Evolutionary conservation across 208 protist genomes (phyloP).

Genomic region (Vickermania ingenoplastis): DNA sequence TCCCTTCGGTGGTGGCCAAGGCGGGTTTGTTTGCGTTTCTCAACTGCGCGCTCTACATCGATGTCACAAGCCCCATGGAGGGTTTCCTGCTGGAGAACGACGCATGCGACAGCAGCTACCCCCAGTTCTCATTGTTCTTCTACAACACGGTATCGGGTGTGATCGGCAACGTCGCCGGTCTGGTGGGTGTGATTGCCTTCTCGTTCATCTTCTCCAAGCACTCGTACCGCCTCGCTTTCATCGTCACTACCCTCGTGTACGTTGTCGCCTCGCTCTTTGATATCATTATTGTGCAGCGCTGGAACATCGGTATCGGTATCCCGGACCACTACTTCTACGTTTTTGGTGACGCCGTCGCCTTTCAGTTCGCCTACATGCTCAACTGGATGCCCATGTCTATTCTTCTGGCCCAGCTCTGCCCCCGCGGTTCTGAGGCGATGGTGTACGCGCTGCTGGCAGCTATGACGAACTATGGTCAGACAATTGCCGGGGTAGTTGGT

Average conservation of each 20-base stretch:
- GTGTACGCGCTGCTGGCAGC: slow-evolving; percentile 40
- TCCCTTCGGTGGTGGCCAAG: slow-evolving; percentile 43
- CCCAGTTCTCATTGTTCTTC: slow-evolving; percentile 45
- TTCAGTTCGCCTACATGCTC: slow-evolving; percentile 27
- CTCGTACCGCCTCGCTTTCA: slow-evolving; percentile 25
- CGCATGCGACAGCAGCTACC: slow-evolving; percentile 22
- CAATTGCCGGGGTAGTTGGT: slow-evolving; percentile 32
- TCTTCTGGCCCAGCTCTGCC: slow-evolving; percentile 41
- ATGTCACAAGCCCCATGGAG: slow-evolving; percentile 30
- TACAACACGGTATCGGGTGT: slow-evolving; percentile 27
- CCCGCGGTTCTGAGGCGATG: slow-evolving; percentile 39
- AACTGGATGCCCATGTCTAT: slow-evolving; percentile 42
- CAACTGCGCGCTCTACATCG: slow-evolving; percentile 31
- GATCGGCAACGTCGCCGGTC: slow-evolving; percentile 23
- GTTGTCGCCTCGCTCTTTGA: slow-evolving; percentile 30
- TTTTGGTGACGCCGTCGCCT: slow-evolving; percentile 42
- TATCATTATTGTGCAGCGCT: slow-evolving; percentile 38
- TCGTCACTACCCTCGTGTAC: slow-evolving; percentile 17
- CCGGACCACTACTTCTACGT: slow-evolving; percentile 41
- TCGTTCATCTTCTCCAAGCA: slow-evolving; percentile 18
- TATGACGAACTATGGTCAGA: slow-evolving; percentile 27
- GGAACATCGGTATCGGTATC: slow-evolving; percentile 19
- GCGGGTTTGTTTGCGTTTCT: slow-evolving; percentile 35
- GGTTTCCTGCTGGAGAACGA: slow-evolving; percentile 30
- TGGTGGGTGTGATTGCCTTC: slow-evolving; percentile 27